A percentile compares a stretch with the other conserved stretches of the same genome.
phyloP scores from a whole-genome alignment of 495 filamentous ascomycete species.

The Hyaloscypha variabilis region DNA sequence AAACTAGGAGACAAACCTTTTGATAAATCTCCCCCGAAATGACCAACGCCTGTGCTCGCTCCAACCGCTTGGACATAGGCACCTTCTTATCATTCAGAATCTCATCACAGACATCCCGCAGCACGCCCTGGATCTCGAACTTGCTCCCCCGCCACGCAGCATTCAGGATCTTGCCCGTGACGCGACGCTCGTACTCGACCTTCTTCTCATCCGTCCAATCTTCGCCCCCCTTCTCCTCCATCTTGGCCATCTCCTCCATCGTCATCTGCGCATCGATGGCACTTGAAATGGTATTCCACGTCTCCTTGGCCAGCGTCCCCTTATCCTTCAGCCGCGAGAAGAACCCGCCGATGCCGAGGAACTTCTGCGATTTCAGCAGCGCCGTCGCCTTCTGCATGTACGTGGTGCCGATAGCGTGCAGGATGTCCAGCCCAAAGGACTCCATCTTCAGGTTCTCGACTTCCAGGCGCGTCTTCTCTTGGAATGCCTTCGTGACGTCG shows the following conservation, averaged over 20 bases:
- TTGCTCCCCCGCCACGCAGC: constrained; percentile 97
- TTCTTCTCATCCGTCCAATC: constrained; percentile 99
- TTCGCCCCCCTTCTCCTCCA: constrained; percentile 93
- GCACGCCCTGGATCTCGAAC: constrained; percentile 96
- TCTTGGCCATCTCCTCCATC: constrained; percentile 98
- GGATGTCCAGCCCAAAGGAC: constrained; percentile 94
- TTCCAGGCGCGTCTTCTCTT: constrained; percentile 91
- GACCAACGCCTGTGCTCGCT: constrained; percentile 87
- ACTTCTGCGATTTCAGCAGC: constrained; percentile 93
- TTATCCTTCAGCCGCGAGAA: constrained; percentile 94
- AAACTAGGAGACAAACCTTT: constrained; percentile 60
- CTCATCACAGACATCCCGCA: constrained; percentile 80
- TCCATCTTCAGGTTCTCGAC: constrained; percentile 99
- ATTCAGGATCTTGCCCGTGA: constrained; percentile 98
- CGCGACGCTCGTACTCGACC: constrained; percentile 90
- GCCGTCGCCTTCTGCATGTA: constrained; percentile 87
- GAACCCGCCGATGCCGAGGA: constrained; percentile 94
- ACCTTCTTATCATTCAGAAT: constrained; percentile 79
- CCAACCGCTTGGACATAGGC: constrained; percentile 78
- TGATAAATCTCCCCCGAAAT: constrained; percentile 85
- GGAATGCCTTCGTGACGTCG: constrained; percentile 86
- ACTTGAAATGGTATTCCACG: constrained; percentile 94
- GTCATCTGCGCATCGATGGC: constrained; percentile 98
- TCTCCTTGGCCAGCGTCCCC: constrained; percentile 94
- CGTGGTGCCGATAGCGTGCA: constrained; percentile 90